Evolutionary conservation across 345 rosid species (phyloP), one percentile per base, ranked within the genome.

Genomic region (Gossypium ekmanianum): DNA sequence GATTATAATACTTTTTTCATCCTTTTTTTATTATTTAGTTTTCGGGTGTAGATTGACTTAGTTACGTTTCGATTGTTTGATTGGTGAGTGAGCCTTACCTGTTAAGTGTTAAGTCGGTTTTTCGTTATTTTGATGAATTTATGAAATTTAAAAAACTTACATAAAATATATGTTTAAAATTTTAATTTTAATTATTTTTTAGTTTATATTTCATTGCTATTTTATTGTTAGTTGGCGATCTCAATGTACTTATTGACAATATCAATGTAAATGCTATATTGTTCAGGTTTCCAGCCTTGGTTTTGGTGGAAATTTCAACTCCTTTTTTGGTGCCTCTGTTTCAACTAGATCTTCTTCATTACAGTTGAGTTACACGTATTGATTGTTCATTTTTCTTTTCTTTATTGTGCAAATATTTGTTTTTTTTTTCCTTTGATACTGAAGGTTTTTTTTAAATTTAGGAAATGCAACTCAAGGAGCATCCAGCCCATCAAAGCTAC

Each of bases 401-500:
- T 9, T 50, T 18, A 2, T 51, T 8, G 26, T 22, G 58, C 26
- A 14, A 27, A 3, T 26, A 26, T 26, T 39, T 16, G 20, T n/a
- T 11, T 75, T 27, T 80, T 69, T 29, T 34, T 5, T 34, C 4
- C 43, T 39, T 2, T 72, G 1, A 27, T 57, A 39, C 5, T 11
- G 12, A 52, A 26, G 3, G 55, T 6, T 7, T 22, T 44, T 29
- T 17, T 2, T 11, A 62, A 13, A 0, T 76, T 27, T 81, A 94
- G 95, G 67, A 84, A 59, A 65, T 77, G 85, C 86, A 76, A 61
- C 41, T 79, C 71, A 14, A 78, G 80, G 79, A 80, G 76, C 65
- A 68, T 86, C 67, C 93, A 83, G 68, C 91, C 94, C 39, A 76
- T 90, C 85, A 85, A 81, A 85, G 97, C 98, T 73, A 91, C 92